Conservation (phyloP, 1,284 basidiomycete species). For the Apiotrichum veenhuisii region DNA sequence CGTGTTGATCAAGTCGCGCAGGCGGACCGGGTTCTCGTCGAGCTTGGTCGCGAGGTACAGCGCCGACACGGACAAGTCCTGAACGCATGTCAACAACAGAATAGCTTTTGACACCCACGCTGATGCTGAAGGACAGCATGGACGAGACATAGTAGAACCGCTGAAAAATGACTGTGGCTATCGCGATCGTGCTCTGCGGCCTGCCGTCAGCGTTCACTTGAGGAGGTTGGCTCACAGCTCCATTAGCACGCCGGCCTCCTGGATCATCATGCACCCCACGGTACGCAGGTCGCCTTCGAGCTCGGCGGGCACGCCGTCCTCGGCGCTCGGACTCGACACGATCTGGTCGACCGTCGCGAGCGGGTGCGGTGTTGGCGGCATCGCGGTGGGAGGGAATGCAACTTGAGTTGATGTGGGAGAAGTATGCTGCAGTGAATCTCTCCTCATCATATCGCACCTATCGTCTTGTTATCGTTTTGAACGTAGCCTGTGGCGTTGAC, state of each 20-base stretch:
- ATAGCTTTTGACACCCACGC: constrained; percentile 56
- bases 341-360: constrained; percentile 78
- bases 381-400: too few species aligned
- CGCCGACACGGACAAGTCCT: constrained; percentile 91
- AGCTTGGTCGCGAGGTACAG: constrained; percentile 94
- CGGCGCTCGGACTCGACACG: constrained; percentile 68
- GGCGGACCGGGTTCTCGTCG: constrained; percentile 84
- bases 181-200: constrained; percentile 93
- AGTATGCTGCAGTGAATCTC: too few species aligned
- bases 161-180: constrained; percentile 93
- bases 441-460: too few species aligned
- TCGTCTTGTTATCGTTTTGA: background rate
- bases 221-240: constrained; percentile 59
- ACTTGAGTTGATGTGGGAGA: background rate
- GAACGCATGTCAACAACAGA: constrained; percentile 5
- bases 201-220: constrained; percentile 51
- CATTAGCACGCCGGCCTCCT: constrained; percentile 86
- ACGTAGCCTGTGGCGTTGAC: background rate
- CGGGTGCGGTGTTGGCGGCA: constrained; percentile 59
- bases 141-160: constrained; percentile 96
- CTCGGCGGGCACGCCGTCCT: constrained; percentile 73
- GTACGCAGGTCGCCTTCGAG: constrained; percentile 82
- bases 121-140: constrained; percentile 86
- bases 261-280: constrained; percentile 87
- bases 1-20: constrained; percentile 91